Percentiles rank a stretch among this genome's conserved stretches.
Conservation (phyloP, 140 eudicot species). For the Senecio squalidus region DNA sequence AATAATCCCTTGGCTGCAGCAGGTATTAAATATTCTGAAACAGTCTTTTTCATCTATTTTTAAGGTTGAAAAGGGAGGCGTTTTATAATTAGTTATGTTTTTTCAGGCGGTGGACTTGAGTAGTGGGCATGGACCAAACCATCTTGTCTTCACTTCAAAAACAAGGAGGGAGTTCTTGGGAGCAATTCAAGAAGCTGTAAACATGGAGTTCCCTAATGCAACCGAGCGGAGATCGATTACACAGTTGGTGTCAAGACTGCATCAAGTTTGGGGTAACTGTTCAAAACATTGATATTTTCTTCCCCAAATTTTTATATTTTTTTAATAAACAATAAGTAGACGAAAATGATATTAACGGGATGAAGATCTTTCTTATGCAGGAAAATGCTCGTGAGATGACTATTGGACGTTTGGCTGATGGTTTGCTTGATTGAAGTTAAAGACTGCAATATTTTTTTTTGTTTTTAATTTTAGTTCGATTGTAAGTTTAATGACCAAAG, state of each 20-base stretch:
- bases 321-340: no score
- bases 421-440: slow-evolving; percentile 11
- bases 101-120: slow-evolving; percentile 68
- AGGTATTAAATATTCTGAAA: slow-evolving; percentile 35
- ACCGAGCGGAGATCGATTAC: slow-evolving; percentile 57
- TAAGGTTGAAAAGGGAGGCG: neutral
- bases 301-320: no score
- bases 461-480: slow-evolving; percentile 13
- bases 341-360: neutral
- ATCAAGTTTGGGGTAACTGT: slow-evolving; percentile 85
- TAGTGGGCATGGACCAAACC: slow-evolving; percentile 55
- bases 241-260: slow-evolving; percentile 58
- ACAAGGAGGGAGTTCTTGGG: slow-evolving; percentile 53
- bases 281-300: no score
- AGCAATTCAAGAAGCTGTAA: slow-evolving; percentile 61
- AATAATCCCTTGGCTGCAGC: slow-evolving; percentile 86
- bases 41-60: neutral
- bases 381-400: slow-evolving; percentile 24
- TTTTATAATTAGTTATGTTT: neutral
- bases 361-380: slow-evolving; percentile 10
- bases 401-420: neutral
- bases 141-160: slow-evolving; percentile 50
- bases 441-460: slow-evolving; percentile 13
- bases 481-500: slow-evolving; percentile 4
- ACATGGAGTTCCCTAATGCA: slow-evolving; percentile 51